phyloP scores from a whole-genome alignment of 441 rosid genomes.

The Corymbia citriodora region DNA sequence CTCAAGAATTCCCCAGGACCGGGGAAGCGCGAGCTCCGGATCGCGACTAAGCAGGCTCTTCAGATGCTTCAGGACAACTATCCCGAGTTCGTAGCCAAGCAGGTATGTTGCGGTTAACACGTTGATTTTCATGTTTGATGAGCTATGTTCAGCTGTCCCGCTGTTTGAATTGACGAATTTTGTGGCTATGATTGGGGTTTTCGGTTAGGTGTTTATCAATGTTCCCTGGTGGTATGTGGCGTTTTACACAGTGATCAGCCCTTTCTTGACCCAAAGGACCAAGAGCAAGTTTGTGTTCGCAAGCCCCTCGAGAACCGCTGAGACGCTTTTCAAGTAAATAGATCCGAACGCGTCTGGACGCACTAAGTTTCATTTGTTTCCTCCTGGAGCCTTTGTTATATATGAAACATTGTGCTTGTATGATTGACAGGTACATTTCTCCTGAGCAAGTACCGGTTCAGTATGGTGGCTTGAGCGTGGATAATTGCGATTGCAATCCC shows the following conservation, averaged over 20 bases:
- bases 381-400: neutral
- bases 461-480: constrained; percentile 70
- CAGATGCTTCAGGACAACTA: constrained; percentile 17
- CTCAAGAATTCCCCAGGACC: constrained; percentile 12
- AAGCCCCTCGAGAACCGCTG: constrained; percentile 2
- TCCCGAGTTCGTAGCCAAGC: constrained; percentile 16
- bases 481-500: constrained; percentile 29
- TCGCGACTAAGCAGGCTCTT: constrained; percentile 8
- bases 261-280: constrained; percentile 15
- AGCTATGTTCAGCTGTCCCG: neutral
- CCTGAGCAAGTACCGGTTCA: constrained; percentile 75
- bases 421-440: constrained; percentile 33
- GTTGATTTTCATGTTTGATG: neutral
- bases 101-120: neutral
- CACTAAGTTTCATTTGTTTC: neutral
- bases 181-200: neutral
- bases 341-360: neutral
- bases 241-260: constrained; percentile 3
- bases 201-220: constrained; percentile 9
- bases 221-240: constrained; percentile 18
- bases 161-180: neutral
- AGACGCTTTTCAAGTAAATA: constrained; percentile 13
- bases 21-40: constrained; percentile 10
- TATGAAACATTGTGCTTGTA: neutral
- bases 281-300: constrained; percentile 20